A percentile compares a stretch with the other conserved stretches of the same genome.
These are phyloP conservation scores for Boletus semigastroideus DNA, from an alignment of 1,284 basidiomycete genomes.

Conservation along the genomic window DNA sequence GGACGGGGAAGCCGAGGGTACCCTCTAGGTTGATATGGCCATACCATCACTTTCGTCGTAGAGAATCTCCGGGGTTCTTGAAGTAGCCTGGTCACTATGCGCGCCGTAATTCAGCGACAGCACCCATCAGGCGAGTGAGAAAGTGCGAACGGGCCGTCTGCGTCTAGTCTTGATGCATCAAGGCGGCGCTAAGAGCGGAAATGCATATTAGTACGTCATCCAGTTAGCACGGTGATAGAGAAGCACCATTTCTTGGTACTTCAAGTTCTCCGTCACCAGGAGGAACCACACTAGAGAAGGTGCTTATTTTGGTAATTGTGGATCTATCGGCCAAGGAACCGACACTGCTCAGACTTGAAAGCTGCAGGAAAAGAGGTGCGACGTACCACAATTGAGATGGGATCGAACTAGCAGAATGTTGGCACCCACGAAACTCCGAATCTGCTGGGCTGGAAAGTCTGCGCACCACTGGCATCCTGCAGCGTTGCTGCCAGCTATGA, in stretches of 20 bases:
- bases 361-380: neutral
- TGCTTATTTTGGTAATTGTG: conserved; percentile 17
- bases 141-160: neutral
- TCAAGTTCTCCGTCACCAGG: conserved; percentile 12
- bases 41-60: neutral
- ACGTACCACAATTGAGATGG: neutral
- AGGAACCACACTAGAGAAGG: conserved; percentile 9
- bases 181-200: conserved; percentile 7
- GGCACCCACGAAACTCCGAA: too few species aligned
- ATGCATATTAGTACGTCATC: conserved; percentile 21
- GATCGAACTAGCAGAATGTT: neutral
- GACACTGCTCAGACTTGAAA: neutral
- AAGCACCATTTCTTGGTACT: conserved; percentile 5
- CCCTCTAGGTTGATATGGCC: conserved; percentile 14
- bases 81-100: neutral
- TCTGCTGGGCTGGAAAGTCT: too few species aligned
- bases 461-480: too few species aligned
- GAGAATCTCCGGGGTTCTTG: neutral
- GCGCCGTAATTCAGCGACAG: conserved; percentile 5
- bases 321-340: neutral
- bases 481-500: too few species aligned
- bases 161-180: neutral
- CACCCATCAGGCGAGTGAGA: conserved; percentile 4
- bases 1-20: conserved; percentile 5
- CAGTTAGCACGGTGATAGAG: conserved; percentile 12